Base-by-base conservation (phyloP, 2,329 filamentous ascomycete genomes). In the Scedosporium boydii region DNA sequence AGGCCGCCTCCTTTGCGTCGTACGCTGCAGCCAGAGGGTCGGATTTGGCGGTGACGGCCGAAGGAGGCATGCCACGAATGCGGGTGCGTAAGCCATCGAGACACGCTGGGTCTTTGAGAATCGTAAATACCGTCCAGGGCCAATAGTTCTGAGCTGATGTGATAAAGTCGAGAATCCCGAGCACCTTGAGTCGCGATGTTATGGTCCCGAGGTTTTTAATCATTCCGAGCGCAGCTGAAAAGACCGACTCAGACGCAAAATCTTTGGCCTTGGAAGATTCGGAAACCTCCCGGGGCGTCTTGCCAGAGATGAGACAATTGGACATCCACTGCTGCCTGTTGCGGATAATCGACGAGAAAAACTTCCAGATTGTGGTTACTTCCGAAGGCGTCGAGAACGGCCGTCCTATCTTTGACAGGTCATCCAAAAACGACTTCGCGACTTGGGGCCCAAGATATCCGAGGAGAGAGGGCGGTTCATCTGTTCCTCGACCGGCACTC, bases 271-370 rank as follows among this genome's bases (percentile, higher is more conserved):
- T 74, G 69, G 91, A 77, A 4, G 88, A 84, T 2, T 64, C 60
- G 7, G 57, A 55, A 42, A 63, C 56, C 67, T 95, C 87, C 65
- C 90, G 86, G 3, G 93, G 92, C 0, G 91, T 91, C 70, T 87
- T 88, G 23, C 93, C 95, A 6, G 92, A 97, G 46, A 98, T 84
- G 7, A 99, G 81, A 70, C 93, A 96, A 65, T 96, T 91, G 0
- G 93, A 91, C 78, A 99, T 90, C 90, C 93, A 98, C 70, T 96
- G 93, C 72, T 99, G 95, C 65, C 91, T 87, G 71, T 91, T 93
- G 67, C 89, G 89, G 64, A 99, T 84, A 57, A 98, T 88, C 3
- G 88, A 87, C 2, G 93, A 90, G 61, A 98, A 86, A 69, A 99
- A 87, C 63, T 84, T 85, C 95, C 93, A 99, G 21, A 91, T 88